Base-by-base conservation (phyloP, 306 rosid species). In the Fragaria ananassa region DNA sequence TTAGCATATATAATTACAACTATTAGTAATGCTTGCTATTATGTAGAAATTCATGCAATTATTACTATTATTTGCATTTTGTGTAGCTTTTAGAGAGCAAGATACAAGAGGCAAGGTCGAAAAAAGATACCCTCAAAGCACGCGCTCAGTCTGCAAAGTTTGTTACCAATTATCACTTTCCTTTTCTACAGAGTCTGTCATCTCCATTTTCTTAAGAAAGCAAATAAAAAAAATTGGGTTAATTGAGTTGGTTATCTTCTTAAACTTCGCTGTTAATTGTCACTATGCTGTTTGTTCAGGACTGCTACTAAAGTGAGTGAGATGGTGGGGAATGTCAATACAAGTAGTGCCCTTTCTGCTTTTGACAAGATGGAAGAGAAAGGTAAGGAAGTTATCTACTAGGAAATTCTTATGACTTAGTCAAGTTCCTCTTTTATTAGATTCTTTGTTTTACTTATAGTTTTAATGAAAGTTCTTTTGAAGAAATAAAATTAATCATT, bases 291-390 rank as follows among this genome's bases (percentile, higher is more conserved):
- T 83, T 80, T 42, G 46, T 49, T 82, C 77, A 94, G 98, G 93
- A 94, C 98, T 77, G 84, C 96, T 80, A 91, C 91, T 67, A 94
- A 91, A 87, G 97, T 94, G 80, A 89, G 81, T 83, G 97, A 94
- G 82, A 83, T 91, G 93, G 76, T 94, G 81, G 97, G 98, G 77
- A 91, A 91, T 81, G 96, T 94, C 74, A 91, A 91, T 80, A 90
- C 98, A 73, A 91, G 98, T 76, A 89, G 92, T 80, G 94, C 97
- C 79, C 94, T 94, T 81, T 91, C 98, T 17, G 97, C 93, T 75
- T 91, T 94, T 35, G 98, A 94, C 76, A 94, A 94, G 85, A 94
- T 94, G 98, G 98, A 94, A 80, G 98, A 94, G 83, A 94, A 94
- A 91, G 98, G 98, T 94, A 56, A 80, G 86, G 60, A 76, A 71